Evolutionary conservation across 108 stramenopile genomes (phyloP).

Genomic region (Cyclotella cryptica): DNA sequence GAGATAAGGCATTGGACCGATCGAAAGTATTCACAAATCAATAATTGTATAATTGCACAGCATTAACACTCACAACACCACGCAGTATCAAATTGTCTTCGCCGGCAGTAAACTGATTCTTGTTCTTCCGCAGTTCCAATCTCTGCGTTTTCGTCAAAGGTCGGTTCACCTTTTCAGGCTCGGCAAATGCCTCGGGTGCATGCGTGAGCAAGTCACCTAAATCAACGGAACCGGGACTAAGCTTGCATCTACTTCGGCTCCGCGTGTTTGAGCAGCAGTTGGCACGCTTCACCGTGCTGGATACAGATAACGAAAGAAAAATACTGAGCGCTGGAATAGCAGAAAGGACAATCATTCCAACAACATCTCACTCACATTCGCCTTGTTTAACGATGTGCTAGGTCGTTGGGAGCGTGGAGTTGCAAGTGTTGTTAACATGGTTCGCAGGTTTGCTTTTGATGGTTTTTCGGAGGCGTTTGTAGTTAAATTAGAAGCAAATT

Average conservation of each 20-base stretch:
- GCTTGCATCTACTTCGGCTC: slow-evolving; percentile 57
- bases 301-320: slow-evolving; percentile 7
- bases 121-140: slow-evolving; percentile 60
- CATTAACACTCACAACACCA: slow-evolving; percentile 50
- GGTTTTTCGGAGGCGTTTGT: no score
- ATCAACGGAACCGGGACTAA: slow-evolving; percentile 60
- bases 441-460: no score
- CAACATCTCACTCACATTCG: slow-evolving; percentile 21
- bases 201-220: slow-evolving; percentile 64
- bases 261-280: slow-evolving; percentile 66
- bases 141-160: slow-evolving; percentile 64
- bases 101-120: slow-evolving; percentile 77
- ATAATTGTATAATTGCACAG: no score
- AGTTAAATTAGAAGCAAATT: no score
- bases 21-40: not conserved
- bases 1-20: not conserved
- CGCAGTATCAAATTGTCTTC: slow-evolving; percentile 78
- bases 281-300: slow-evolving; percentile 72
- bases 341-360: not conserved
- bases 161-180: slow-evolving; percentile 49
- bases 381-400: no score
- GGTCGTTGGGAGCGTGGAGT: no score
- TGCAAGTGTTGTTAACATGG: no score
- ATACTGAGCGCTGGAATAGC: not conserved
- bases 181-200: slow-evolving; percentile 65